Base-by-base conservation (phyloP, 495 filamentous ascomycete species). In the Margaritispora aquatica region DNA sequence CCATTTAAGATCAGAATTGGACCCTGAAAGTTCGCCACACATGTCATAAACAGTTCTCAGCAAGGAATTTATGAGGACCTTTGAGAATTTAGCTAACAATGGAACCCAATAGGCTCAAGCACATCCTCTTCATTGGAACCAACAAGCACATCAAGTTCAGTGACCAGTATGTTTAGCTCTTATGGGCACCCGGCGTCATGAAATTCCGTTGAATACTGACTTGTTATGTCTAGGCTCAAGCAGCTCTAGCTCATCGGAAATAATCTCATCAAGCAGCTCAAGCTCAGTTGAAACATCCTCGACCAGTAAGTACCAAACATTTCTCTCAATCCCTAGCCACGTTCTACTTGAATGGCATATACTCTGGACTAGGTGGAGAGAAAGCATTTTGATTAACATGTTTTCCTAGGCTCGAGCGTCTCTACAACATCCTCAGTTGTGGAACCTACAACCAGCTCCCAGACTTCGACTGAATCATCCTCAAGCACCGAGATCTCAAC, bases 401-500 rank as follows among this genome's bases (percentile, higher is more conserved):
- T n/a, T 8, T n/a, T n/a, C 3, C 38, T 44, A 44, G 22, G 34
- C 57, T 60, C 58, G 23, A 53, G 17, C 20, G 26, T 26, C 21
- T 36, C 56, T 3, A 23, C 26, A 29, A 41, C 47, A 51, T 58
- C 56, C 31, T 38, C 44, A 21, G 17, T 26, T 11, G n/a, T 52
- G 46, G 19, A 49, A 22, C 46, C 47, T 17, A 44, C 13, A 26
- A 52, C 57, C 26, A 51, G 56, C 20, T 51, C 38, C 15, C n/a
- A n/a, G n/a, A 46, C 47, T 51, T 47, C 19, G 34, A 29, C 17
- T 29, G 27, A n/a, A 3, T 44, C 38, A 3, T 44, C 50, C 10
- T 44, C 58, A 21, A 55, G 51, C 58, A 48, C 22, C 38, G 29
- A 34, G 29, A n/a, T 34, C 29, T 7, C 38, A n/a, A 44, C 38